These are phyloP conservation scores for Ophiostoma tasmaniense DNA, from an alignment of 2,329 filamentous ascomycete genomes.

Conservation along the genomic window DNA sequence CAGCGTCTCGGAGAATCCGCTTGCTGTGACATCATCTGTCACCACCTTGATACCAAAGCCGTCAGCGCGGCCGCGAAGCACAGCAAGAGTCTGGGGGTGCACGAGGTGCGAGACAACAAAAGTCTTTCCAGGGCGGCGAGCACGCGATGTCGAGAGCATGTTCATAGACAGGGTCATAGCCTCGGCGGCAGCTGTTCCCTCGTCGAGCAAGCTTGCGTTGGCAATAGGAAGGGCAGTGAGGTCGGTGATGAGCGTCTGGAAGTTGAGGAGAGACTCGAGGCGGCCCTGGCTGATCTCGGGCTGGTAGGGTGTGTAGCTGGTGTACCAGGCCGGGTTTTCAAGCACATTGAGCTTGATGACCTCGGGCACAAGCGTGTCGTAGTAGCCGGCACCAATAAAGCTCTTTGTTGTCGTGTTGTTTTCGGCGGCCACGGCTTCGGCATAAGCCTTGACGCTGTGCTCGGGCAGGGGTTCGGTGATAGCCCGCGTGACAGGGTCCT, in stretches of 20 bases:
- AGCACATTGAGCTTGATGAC: slow-evolving; percentile 90
- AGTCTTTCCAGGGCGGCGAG: slow-evolving; percentile 67
- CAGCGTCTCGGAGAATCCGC: slow-evolving; percentile 53
- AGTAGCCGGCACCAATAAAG: slow-evolving; percentile 84
- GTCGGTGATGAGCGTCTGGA: slow-evolving; percentile 86
- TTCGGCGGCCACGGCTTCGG: slow-evolving; percentile 27
- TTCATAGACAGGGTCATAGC: slow-evolving; percentile 91
- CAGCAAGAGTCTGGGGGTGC: slow-evolving; percentile 77
- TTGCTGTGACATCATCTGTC: slow-evolving; percentile 60
- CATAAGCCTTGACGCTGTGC: slow-evolving; percentile 45
- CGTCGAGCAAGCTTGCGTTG: slow-evolving; percentile 85
- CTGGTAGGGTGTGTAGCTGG: slow-evolving; percentile 95
- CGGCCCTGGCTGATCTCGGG: slow-evolving; percentile 94
- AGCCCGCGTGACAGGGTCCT: slow-evolving; percentile 29
- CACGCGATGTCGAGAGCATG: slow-evolving; percentile 59
- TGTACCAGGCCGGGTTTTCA: slow-evolving; percentile 94
- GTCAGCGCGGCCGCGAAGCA: slow-evolving; percentile 75
- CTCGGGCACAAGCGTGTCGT: slow-evolving; percentile 73
- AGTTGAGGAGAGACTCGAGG: slow-evolving; percentile 86
- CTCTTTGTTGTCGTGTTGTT: slow-evolving; percentile 44
- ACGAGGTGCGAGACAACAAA: slow-evolving; percentile 76
- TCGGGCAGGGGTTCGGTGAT: slow-evolving; percentile 45
- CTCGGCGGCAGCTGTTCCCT: slow-evolving; percentile 86
- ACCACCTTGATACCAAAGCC: slow-evolving; percentile 83
- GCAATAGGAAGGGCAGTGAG: slow-evolving; percentile 79